These are phyloP conservation scores for Arachnomyces sp. DNA, from an alignment of 2,329 filamentous ascomycete genomes.

Conservation along the genomic window DNA sequence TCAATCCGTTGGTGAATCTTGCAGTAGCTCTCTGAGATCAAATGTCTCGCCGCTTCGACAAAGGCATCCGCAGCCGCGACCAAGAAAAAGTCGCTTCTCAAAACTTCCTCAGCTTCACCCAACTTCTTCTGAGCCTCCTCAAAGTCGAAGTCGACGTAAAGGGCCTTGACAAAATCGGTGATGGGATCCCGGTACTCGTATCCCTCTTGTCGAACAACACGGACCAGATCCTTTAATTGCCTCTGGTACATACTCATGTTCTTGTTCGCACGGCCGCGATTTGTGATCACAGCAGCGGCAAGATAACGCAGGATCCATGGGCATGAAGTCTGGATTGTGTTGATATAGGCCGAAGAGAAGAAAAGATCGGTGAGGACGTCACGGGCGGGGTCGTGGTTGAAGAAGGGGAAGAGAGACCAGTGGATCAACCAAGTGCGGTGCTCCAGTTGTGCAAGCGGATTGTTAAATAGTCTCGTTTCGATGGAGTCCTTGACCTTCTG, in stretches of 20 bases:
- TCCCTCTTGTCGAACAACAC: conserved; percentile 90
- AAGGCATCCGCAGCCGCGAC: conserved; percentile 76
- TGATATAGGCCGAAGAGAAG: conserved; percentile 96
- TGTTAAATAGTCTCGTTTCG: conserved; percentile 91
- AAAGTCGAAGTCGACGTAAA: conserved; percentile 95
- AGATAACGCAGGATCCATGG: conserved; percentile 96
- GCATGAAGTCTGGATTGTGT: conserved; percentile 97
- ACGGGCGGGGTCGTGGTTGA: conserved; percentile 89
- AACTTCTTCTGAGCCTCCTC: conserved; percentile 92
- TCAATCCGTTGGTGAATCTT: conserved; percentile 99
- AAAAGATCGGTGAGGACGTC: conserved; percentile 91
- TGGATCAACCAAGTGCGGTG: conserved; percentile 96
- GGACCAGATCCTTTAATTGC: conserved; percentile 94
- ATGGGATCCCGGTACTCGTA: conserved; percentile 97
- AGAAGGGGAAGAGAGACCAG: conserved; percentile 98
- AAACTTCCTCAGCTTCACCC: conserved; percentile 77
- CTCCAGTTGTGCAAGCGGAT: conserved; percentile 88
- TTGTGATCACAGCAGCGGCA: conserved; percentile 88
- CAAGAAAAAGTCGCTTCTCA: conserved; percentile 93
- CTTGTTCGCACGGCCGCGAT: conserved; percentile 73
- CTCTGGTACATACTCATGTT: conserved; percentile 80
- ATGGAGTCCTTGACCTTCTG: conserved; percentile 86
- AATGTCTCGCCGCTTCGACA: conserved; percentile 86
- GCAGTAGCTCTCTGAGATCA: conserved; percentile 99
- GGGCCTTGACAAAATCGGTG: conserved; percentile 90